A percentile compares a stretch with the other conserved stretches of the same genome.
phyloP scores from a whole-genome alignment of 1,284 basidiomycete species.

The Afroboletus lepidellus region DNA sequence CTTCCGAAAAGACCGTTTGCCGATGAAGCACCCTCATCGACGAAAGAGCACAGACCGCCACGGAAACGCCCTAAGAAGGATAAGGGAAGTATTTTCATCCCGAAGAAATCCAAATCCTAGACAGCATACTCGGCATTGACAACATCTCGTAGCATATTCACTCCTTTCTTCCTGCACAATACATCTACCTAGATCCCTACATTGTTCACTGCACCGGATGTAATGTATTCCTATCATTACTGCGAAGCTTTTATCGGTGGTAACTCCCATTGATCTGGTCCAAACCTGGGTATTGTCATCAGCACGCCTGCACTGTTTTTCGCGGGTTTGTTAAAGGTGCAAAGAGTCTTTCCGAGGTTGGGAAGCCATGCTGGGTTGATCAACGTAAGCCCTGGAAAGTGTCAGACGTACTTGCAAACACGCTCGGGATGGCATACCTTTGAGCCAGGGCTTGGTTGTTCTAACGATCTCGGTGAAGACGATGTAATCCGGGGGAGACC shows the following conservation, averaged over 20 bases:
- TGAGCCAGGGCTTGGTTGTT: slow-evolving; percentile 77
- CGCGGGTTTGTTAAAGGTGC: slow-evolving; percentile 85
- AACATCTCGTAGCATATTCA: slow-evolving; percentile 1
- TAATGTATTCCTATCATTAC: slow-evolving; percentile 21
- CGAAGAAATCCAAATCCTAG: slow-evolving; percentile 37
- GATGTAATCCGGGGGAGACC: slow-evolving; percentile 82
- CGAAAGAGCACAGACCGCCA: slow-evolving; percentile 12
- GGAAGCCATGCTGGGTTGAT: slow-evolving; percentile 91
- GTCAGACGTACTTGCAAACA: slow-evolving; percentile 2
- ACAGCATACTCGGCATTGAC: neutral
- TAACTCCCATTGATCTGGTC: slow-evolving; percentile 81
- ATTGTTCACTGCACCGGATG: slow-evolving; percentile 8
- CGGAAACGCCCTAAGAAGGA: slow-evolving; percentile 43
- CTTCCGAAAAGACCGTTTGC: slow-evolving; percentile 26
- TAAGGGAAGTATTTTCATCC: slow-evolving; percentile 50
- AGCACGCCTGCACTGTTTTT: slow-evolving; percentile 64
- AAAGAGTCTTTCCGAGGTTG: slow-evolving; percentile 77
- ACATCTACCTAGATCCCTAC: slow-evolving; percentile 10
- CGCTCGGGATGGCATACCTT: slow-evolving; percentile 49
- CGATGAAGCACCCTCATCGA: slow-evolving; percentile 18
- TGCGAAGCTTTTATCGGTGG: slow-evolving; percentile 62
- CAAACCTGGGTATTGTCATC: slow-evolving; percentile 82
- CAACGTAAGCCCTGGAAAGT: slow-evolving; percentile 69
- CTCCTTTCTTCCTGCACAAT: neutral
- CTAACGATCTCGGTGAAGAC: slow-evolving; percentile 83